Evolutionary conservation across 2,329 filamentous ascomycete genomes (phyloP).

Genomic region (Fusarium nanum): DNA sequence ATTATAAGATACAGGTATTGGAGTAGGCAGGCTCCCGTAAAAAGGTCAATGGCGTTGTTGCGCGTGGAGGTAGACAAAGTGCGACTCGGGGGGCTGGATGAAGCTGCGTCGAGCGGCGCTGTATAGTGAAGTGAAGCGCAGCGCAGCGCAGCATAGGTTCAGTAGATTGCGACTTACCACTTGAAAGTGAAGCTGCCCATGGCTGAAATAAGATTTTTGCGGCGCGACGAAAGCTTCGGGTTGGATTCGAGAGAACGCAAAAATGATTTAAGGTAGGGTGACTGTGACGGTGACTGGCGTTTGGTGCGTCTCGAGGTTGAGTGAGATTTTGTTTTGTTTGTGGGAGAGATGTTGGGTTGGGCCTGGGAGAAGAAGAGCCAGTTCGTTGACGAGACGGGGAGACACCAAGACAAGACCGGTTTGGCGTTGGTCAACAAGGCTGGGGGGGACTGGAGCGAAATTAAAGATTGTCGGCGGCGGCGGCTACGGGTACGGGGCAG

Average conservation of each 20-base stretch:
- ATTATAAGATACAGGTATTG: conserved; percentile 4
- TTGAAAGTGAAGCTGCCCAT: conserved; percentile 78
- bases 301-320: conserved; percentile 33
- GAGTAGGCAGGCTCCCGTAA: conserved; percentile 15
- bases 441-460: conserved; percentile 44
- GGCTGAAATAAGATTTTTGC: conserved; percentile 46
- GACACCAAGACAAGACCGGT: conserved; percentile 40
- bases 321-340: conserved; percentile 39
- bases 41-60: conserved; percentile 30
- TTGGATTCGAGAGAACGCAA: conserved; percentile 22
- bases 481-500: conserved; percentile 24
- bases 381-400: conserved; percentile 31
- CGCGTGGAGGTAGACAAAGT: conserved; percentile 15
- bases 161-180: conserved; percentile 64
- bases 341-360: conserved; percentile 41
- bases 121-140: conserved; percentile 19
- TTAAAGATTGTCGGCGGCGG: conserved; percentile 45
- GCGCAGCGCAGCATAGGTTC: not conserved
- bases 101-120: conserved; percentile 17
- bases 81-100: conserved; percentile 7
- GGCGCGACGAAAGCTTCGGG: conserved; percentile 27
- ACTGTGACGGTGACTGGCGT: conserved; percentile 13
- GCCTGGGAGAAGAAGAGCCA: conserved; percentile 42
- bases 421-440: conserved; percentile 42
- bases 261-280: conserved; percentile 26